These are phyloP conservation scores for Chrysoporthe deuterocubensis DNA, from an alignment of 2,329 filamentous ascomycete species.

Conservation along the genomic window DNA sequence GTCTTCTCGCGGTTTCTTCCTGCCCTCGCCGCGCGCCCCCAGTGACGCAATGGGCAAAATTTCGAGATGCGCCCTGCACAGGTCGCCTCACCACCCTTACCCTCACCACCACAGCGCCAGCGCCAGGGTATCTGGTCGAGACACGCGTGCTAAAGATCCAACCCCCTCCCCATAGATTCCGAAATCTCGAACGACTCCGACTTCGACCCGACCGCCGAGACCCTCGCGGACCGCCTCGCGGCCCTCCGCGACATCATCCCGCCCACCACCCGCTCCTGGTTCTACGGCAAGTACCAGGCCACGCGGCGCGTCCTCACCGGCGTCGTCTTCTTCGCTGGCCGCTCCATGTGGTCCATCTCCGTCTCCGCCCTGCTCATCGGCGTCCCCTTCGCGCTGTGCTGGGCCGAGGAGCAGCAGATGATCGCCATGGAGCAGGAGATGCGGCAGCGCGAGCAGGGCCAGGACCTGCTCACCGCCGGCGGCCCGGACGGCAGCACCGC, in stretches of 20 bases:
- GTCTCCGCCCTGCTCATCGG: conserved; percentile 88
- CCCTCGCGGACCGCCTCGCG: conserved; percentile 69
- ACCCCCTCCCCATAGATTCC: conserved; percentile 59
- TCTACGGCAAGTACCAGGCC: conserved; percentile 62
- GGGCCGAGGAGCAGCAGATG: conserved; percentile 94
- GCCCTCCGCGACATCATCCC: conserved; percentile 79
- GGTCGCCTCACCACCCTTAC: conserved; percentile 7
- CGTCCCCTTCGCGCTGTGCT: conserved; percentile 91
- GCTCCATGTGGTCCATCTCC: conserved; percentile 87
- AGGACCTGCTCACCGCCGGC: conserved; percentile 66
- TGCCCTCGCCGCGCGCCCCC: neutral
- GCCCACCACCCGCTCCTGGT: conserved; percentile 70
- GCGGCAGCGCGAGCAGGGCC: conserved; percentile 90
- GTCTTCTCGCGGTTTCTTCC: no score
- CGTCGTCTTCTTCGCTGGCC: conserved; percentile 74
- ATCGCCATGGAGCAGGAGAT: conserved; percentile 98
- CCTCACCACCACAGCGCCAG: conserved; percentile 2
- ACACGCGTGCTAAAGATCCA: conserved; percentile 15
- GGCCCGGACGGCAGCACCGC: conserved; percentile 48
- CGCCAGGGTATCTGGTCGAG: neutral
- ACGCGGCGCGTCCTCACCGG: conserved; percentile 62
- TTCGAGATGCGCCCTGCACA: conserved; percentile 13
- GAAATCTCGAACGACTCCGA: conserved; percentile 83
- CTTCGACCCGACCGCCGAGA: conserved; percentile 62
- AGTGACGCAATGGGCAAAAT: conserved; percentile 28